phyloP scores from a whole-genome alignment of 2,329 filamentous ascomycete species.

The Paracoccidioides lutzii region DNA sequence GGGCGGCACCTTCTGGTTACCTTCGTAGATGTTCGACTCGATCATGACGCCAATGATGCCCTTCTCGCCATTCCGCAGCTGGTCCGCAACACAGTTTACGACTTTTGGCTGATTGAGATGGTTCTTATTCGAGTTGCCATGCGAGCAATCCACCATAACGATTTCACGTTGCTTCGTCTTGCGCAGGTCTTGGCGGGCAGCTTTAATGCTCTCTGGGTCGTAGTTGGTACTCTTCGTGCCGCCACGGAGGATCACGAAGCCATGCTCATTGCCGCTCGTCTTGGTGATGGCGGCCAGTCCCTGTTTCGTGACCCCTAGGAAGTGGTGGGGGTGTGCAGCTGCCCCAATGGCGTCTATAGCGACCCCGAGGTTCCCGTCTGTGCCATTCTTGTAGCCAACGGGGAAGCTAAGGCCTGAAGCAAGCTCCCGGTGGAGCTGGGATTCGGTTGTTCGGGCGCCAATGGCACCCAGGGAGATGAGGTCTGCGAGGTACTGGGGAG shows the following conservation, averaged over 20 bases:
- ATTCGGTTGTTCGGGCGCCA: conserved; percentile 90
- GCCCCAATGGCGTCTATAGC: conserved; percentile 93
- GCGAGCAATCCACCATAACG: conserved; percentile 97
- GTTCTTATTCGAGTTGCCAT: conserved; percentile 96
- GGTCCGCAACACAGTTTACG: conserved; percentile 65
- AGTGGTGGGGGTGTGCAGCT: conserved; percentile 58
- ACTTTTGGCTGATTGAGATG: conserved; percentile 96
- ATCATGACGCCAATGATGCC: conserved; percentile 97
- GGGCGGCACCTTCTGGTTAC: conserved; percentile 72
- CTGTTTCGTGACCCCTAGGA: conserved; percentile 97
- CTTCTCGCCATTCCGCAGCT: conserved; percentile 75
- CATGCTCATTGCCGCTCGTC: conserved; percentile 89
- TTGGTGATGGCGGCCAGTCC: conserved; percentile 88
- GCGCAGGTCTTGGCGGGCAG: conserved; percentile 61
- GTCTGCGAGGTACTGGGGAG: conserved; percentile 92
- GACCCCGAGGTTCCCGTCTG: conserved; percentile 78
- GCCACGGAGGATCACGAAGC: conserved; percentile 89
- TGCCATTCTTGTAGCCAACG: conserved; percentile 99
- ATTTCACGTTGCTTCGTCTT: conserved; percentile 77
- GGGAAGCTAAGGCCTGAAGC: conserved; percentile 93
- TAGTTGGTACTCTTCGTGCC: conserved; percentile 90
- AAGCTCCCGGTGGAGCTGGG: conserved; percentile 88
- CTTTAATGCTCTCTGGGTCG: conserved; percentile 69
- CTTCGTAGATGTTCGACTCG: conserved; percentile 92
- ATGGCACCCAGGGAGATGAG: conserved; percentile 92